Base-by-base conservation (phyloP, 176 grass and related monocot species). In the Musa itinerans region DNA sequence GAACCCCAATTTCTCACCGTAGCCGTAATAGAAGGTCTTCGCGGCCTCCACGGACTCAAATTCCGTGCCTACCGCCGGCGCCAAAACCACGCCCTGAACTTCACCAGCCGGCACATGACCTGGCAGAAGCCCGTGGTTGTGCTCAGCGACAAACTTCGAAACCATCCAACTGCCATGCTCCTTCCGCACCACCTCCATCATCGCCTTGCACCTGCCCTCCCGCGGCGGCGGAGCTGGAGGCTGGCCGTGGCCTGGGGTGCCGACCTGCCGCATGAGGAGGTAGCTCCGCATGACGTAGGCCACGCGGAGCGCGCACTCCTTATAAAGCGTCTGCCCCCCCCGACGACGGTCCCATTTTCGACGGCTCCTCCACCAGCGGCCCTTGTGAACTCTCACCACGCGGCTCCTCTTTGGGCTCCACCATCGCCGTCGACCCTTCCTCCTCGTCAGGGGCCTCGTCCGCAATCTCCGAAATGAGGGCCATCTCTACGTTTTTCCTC, bases 111-210 rank as follows among this genome's bases (percentile, higher is more conserved):
- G 78, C 2, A 69, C 84, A 3, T 57, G 20, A 15, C 71, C 55
- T 24, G 80, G 58, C 69, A 12, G 56, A 22, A 86, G 83, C 43
- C 15, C 81, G 77, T 96, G 92, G 83, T 81, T 92, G 84, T 96
- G 92, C 56, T 92, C 92, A 57, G 52, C 61, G 69, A 84, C 89
- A 23, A 92, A 76, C 78, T 84, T 96, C 25, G 89, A 86, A 19
- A 92, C 87, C 62, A 48, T 82, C 92, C 92, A 96, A 64, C 76
- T 96, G 13, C 69, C 89, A 72, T 66, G 79, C 1, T 96, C 82
- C 75, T 92, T 92, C 62, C 57, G 71, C 71, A 86, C 92, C 83
- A 96, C 92, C 84, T 92, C 92, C 87, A 96, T 92, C 89, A 92
- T 89, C 78, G 89, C 89, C 78, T 84, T 80, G 83, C 92, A 96